Evolutionary conservation across 106 monocot genomes (phyloP), one percentile per base, ranked within the genome.

Genomic region (Acorus gramineus): DNA sequence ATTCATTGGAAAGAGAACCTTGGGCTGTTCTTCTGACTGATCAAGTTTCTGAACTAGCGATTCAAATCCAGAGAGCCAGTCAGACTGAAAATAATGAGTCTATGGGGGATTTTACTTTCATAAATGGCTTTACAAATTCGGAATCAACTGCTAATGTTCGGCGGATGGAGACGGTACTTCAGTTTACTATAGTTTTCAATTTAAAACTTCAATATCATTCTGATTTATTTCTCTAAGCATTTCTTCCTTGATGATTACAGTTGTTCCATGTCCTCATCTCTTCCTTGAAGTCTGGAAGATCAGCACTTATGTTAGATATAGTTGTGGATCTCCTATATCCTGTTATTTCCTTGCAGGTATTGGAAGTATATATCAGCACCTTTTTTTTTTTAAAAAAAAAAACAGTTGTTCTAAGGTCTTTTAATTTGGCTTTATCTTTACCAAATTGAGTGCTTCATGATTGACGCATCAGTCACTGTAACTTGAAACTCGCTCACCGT

Each of bases 271-370:
- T 92, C 53, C 60, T 86, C 13, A 81, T 98, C 28, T 86, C 98
- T 61, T 83, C 98, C 55, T 70, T 92, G 60, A 88, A 84, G 61
- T 98, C 98, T 73, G 98, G 88, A 70, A 85, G 98, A 79, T 92
- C 88, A 60, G 92, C 88, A 62, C 73, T 69, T 73, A 74, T 98
- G 66, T 69, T 98, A 75, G 98, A 92, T 71, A 68, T 86, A 13
- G 65, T 98, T 74, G 82, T 92, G 69, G 74, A 73, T 28, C 75
- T 92, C 55, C 75, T 98, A 60, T 78, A 82, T 76, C 85, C 98
- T 50, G 62, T 92, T 65, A 79, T 98, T 52, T 88, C 92, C 10
- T 78, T 98, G 60, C 98, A 92, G 85, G 98, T 98, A 76, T 53
- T 48, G 59, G 43, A 54, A 11, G 2, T 57, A 28, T 28, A 28